Percentiles rank a stretch among this genome's conserved stretches.
Evolutionary conservation across 140 eudicot species (phyloP).

Genomic region (Stevia rebaudiana): DNA sequence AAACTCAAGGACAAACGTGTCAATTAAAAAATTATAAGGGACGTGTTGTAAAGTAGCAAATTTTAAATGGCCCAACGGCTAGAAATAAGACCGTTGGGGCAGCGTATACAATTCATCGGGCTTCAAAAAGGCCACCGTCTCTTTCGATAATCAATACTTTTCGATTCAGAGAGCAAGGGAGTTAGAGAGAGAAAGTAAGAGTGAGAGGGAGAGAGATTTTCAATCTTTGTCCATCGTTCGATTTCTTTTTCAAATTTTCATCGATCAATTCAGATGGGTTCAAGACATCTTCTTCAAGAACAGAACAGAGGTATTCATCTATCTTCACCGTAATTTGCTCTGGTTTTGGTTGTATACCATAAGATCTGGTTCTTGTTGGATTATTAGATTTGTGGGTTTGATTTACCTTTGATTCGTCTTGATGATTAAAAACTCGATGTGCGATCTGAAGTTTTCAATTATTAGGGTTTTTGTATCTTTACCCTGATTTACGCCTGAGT

Average conservation of each 20-base stretch:
- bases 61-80: constrained; percentile 38
- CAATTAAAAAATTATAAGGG: neutral
- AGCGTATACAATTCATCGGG: constrained; percentile 9
- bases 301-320: constrained; percentile 52
- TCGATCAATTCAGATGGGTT: constrained; percentile 36
- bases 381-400: neutral
- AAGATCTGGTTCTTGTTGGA: neutral
- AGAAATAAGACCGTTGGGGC: constrained; percentile 54
- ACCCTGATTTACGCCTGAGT: neutral
- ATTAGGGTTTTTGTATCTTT: neutral
- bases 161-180: neutral
- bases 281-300: constrained; percentile 49
- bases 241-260: neutral
- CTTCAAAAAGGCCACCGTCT: constrained; percentile 29
- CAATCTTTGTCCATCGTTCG: neutral
- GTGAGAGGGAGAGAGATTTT: neutral
- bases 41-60: neutral
- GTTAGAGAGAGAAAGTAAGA: neutral
- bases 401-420: neutral
- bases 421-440: neutral
- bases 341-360: neutral
- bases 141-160: constrained; percentile 2
- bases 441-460: neutral
- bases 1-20: neutral
- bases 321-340: neutral